Evolutionary conservation across 495 filamentous ascomycete genomes (phyloP).

Genomic region (Xylaria nigripes): DNA sequence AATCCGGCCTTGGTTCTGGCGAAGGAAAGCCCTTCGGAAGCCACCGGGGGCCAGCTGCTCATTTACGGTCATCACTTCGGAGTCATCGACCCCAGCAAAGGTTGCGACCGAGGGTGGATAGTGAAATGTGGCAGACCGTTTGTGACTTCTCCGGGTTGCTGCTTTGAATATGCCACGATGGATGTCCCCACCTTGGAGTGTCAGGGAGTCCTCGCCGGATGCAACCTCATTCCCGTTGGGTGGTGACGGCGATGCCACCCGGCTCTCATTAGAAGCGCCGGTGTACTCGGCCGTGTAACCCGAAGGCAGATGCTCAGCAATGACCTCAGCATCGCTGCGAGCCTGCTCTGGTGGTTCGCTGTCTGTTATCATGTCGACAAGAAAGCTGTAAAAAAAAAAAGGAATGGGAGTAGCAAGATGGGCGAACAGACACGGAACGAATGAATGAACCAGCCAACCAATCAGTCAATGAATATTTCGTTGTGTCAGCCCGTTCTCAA

Average conservation of each 20-base stretch:
- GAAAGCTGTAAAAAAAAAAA: neutral
- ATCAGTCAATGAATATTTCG: neutral
- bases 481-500: constrained; percentile 1
- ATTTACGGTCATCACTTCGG: constrained; percentile 34
- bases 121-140: constrained; percentile 53
- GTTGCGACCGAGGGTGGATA: constrained; percentile 23
- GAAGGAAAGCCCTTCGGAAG: constrained; percentile 53
- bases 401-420: neutral
- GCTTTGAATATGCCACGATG: constrained; percentile 62
- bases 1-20: constrained; percentile 34
- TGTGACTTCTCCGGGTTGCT: constrained; percentile 41
- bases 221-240: constrained; percentile 26
- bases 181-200: constrained; percentile 58
- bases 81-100: constrained; percentile 12
- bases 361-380: neutral
- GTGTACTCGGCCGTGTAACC: constrained; percentile 40
- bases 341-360: constrained; percentile 14
- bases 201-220: constrained; percentile 45
- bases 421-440: neutral
- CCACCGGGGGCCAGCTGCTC: constrained; percentile 52
- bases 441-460: neutral
- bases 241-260: constrained; percentile 25
- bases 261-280: constrained; percentile 15
- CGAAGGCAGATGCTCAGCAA: constrained; percentile 38
- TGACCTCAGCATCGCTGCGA: constrained; percentile 26